phyloP scores from a whole-genome alignment of 2,329 filamentous ascomycete species.

The Fusarium dimerum region DNA sequence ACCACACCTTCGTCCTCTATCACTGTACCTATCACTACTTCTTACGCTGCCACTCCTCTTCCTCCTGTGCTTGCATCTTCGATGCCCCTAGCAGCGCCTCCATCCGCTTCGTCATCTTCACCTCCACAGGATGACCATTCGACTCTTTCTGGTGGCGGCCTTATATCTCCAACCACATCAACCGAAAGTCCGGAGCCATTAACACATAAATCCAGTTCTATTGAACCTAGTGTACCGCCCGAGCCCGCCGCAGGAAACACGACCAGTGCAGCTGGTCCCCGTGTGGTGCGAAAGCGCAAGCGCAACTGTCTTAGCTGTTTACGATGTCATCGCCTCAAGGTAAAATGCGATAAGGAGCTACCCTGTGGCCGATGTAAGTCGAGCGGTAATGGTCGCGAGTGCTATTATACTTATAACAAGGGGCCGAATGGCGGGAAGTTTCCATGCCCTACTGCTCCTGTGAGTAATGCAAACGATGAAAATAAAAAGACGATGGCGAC shows the following conservation, averaged over 20 bases:
- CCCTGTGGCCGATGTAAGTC: constrained; percentile 37
- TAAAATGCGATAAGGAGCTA: constrained; percentile 41
- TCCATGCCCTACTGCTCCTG: constrained; percentile 31
- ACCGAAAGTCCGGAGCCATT: constrained; percentile 31
- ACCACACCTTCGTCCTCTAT: constrained; percentile 3
- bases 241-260: neutral
- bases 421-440: constrained; percentile 38
- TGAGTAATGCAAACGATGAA: constrained; percentile 16
- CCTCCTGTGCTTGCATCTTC: neutral
- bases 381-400: constrained; percentile 37
- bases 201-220: neutral
- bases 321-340: constrained; percentile 39
- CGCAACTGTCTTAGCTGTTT: constrained; percentile 38
- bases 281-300: constrained; percentile 37
- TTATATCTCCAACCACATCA: constrained; percentile 33
- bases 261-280: constrained; percentile 5
- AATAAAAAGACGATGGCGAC: constrained; percentile 32
- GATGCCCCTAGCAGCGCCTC: neutral
- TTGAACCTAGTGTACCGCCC: neutral
- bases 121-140: constrained; percentile 15
- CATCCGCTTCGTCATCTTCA: constrained; percentile 9
- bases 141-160: constrained; percentile 20
- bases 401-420: constrained; percentile 41
- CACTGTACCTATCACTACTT: constrained; percentile 11
- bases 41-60: constrained; percentile 1